phyloP scores from a whole-genome alignment of 148 eudicot species.

The Limonium bicolor region DNA sequence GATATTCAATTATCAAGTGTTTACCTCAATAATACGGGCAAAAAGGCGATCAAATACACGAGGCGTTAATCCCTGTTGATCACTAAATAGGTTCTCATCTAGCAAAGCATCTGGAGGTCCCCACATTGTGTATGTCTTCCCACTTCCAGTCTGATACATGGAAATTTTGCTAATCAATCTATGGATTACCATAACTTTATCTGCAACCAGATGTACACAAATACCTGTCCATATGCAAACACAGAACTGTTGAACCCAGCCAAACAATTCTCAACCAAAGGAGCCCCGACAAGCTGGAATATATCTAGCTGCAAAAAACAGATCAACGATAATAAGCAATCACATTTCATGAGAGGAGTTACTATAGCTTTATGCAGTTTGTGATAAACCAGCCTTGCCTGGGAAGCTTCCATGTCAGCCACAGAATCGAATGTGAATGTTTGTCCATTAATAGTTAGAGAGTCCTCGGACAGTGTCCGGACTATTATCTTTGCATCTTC shows the following conservation, averaged over 20 bases:
- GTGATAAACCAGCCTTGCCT: constrained; percentile 39
- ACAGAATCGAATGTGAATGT: constrained; percentile 82
- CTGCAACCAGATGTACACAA: not conserved
- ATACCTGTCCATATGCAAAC: constrained; percentile 98
- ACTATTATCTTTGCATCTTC: constrained; percentile 55
- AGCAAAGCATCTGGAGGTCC: constrained; percentile 88
- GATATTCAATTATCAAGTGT: too few species aligned
- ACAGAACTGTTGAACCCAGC: constrained; percentile 96
- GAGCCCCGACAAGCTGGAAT: constrained; percentile 86
- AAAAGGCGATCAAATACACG: constrained; percentile 78
- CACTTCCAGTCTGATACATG: constrained; percentile 74
- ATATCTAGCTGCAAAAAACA: constrained; percentile 49
- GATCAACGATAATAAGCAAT: constrained; percentile 2
- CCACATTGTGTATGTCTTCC: constrained; percentile 96
- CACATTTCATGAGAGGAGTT: not conserved
- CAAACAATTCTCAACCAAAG: constrained; percentile 94
- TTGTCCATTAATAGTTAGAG: constrained; percentile 59
- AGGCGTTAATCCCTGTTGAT: constrained; percentile 87
- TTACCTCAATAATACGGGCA: constrained; percentile 72
- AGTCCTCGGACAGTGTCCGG: constrained; percentile 57
- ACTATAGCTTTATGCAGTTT: not conserved
- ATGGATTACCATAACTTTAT: not conserved
- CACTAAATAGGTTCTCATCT: constrained; percentile 43
- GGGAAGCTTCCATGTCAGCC: constrained; percentile 63
- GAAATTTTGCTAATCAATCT: constrained; percentile 5